Base-by-base conservation (phyloP, 1,139 yeast genomes). In the Candida neerlandica region DNA sequence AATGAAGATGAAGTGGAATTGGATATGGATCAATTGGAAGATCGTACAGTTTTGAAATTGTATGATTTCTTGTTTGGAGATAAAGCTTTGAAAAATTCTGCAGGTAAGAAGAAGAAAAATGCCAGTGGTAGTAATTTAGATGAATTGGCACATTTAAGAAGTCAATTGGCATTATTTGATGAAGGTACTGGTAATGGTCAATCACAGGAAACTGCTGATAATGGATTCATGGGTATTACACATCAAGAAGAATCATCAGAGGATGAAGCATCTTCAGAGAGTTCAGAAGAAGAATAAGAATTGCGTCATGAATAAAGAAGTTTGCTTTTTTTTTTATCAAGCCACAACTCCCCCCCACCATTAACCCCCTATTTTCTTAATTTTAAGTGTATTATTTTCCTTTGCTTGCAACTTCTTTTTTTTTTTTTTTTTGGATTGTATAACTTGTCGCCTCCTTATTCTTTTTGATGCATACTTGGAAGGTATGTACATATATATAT, bases 21-120 rank as follows among this genome's bases (percentile, higher is more conserved):
- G 55, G 99, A 95, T 68, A 88, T 95, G 85, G 98, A 94, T 67
- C 89, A 87, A 68, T 80, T 94, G 59, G 97, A 90, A 60, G 94
- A 90, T 58, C 76, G 82, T 47, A 92, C 98, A 1, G 81, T 94
- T 45, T 72, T 89, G 64, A 89, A 89, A 62, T 75, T 94, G 57
- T 92, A 92, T 75, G 86, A 89, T 67, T 87, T 80, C 66, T 85
- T 87, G 52, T 87, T 86, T 58, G 84, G 84, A 54, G 79, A 80
- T 57, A 80, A 79, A 62, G 76, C 75, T 29, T 67, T 75, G 49
- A 65, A 71, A 39, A 68, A 63, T 41, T 63, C 66, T 44, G 63
- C 63, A 51, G 77, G 76, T 64, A 82, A 80, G 67, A 81, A 80
- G 66, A 74, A 74, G 58, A 77, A 75, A 61, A 77, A 81, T 46